Base-by-base conservation (phyloP, 208 protist genomes). In the Jaenimonas drosophilae region DNA sequence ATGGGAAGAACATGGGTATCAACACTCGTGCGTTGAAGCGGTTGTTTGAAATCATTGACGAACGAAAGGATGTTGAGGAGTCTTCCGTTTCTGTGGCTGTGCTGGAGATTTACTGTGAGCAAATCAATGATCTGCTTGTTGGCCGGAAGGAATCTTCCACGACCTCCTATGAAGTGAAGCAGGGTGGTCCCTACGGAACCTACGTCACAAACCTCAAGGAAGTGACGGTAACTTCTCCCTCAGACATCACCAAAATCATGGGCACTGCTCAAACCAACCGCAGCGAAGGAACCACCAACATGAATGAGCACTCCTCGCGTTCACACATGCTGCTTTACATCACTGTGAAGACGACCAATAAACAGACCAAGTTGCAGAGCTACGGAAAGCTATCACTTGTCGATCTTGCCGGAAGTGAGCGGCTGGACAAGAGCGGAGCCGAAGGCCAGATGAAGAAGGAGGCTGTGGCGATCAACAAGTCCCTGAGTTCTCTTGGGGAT, bases 261-360 rank as follows among this genome's bases (percentile, higher is more conserved):
- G 68, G 57, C n/a, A 70, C 44, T 6, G 88, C 85, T 1, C 54
- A 68, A 42, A 46, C 37, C 28, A 76, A 86, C 46, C 81, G 84
- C 27, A 88, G 68, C 43, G 81, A 94, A 49, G 82, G 84, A 24
- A 69, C 50, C 38, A 97, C 93, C 2, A 90, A 93, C 54, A 94
- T 97, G 86, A 97, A 97, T 60, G 77, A 91, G 53, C 72, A 90
- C 56, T 94, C 82, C 3, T 95, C 85, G 9, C 81, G 93, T 3
- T 96, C 88, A n/a, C 93, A 97, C 74, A 92, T 95, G 77, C 59
- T 97, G 26, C 53, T 97, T 21, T 92, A 85, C 54, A 88, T 96
- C 34, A 79, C 89, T 34, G 76, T 96, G 33, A 60, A 65, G 28
- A 90, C 79, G 16, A 92, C 61, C 11, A 96, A 95, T 50, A 87